These are phyloP conservation scores for Podospora pseudoanserina DNA, from an alignment of 495 filamentous ascomycete genomes.

Conservation along the genomic window DNA sequence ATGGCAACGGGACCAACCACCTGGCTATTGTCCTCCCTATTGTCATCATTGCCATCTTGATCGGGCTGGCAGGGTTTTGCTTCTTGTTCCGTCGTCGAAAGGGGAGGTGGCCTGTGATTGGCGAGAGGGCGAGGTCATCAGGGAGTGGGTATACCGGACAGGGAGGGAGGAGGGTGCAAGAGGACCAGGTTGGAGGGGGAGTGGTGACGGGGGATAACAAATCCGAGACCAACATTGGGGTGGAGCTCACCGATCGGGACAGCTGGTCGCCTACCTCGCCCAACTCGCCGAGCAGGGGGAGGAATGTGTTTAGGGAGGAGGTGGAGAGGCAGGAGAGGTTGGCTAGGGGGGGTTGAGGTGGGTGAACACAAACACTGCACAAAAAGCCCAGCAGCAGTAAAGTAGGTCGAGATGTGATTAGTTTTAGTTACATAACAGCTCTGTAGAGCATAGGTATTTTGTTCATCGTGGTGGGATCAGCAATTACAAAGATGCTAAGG, in stretches of 20 bases:
- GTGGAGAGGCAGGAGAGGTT: constrained; percentile 29
- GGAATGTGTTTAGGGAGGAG: constrained; percentile 39
- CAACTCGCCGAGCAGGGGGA: constrained; percentile 6
- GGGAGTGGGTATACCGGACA: constrained; percentile 17
- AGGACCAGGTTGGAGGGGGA: not conserved
- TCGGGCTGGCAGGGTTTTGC: constrained; percentile 18
- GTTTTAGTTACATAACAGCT: not conserved
- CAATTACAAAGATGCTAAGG: constrained; percentile 2
- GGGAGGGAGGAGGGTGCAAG: constrained; percentile 6
- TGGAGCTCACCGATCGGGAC: constrained; percentile 33
- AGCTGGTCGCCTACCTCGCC: constrained; percentile 32
- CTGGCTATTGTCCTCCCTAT: constrained; percentile 29
- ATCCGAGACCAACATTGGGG: constrained; percentile 15
- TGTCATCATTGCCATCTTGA: constrained; percentile 16
- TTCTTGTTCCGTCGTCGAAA: constrained; percentile 16
- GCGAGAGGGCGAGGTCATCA: not conserved
- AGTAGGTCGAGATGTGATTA: not conserved
- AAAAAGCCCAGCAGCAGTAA: not conserved
- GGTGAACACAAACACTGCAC: not conserved
- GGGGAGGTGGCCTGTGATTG: constrained; percentile 21
- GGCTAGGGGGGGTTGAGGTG: not conserved
- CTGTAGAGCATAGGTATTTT: not conserved
- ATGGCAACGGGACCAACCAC: not conserved
- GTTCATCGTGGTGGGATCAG: not conserved
- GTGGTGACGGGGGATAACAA: constrained; percentile 15